phyloP scores from a whole-genome alignment of 225 moss, liverwort and hornwort genomes.

The Anthoceros angustus region DNA sequence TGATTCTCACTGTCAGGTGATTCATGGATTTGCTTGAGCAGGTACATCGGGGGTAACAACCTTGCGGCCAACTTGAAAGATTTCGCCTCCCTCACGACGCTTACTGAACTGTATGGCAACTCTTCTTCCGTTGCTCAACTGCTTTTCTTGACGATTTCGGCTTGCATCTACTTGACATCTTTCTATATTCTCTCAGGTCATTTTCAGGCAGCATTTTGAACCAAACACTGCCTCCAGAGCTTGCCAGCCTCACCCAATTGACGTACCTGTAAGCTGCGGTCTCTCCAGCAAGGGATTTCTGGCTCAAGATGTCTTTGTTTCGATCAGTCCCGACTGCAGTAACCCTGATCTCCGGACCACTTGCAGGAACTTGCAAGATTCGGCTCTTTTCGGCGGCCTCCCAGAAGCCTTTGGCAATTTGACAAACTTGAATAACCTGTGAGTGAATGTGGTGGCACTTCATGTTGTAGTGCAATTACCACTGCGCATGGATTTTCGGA shows the following conservation, averaged over 20 bases:
- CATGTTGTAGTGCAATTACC: neutral
- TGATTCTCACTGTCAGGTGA: neutral
- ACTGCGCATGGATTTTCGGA: neutral
- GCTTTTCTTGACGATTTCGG: neutral
- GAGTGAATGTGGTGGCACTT: neutral
- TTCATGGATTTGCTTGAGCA: neutral
- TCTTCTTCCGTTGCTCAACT: neutral
- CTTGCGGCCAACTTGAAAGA: constrained; percentile 6
- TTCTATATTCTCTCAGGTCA: constrained; percentile 5
- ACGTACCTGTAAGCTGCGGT: neutral
- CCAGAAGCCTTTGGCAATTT: neutral
- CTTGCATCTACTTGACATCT: neutral
- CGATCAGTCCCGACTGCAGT: neutral
- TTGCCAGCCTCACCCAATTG: neutral
- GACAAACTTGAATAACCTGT: neutral
- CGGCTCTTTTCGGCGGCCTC: neutral
- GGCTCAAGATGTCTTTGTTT: neutral
- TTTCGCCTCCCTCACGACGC: neutral
- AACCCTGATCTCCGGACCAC: neutral
- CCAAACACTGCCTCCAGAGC: constrained; percentile 5
- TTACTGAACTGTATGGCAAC: constrained; percentile 7
- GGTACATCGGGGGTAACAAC: constrained; percentile 11
- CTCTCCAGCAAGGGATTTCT: neutral
- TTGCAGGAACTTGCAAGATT: neutral
- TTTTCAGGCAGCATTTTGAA: constrained; percentile 7